phyloP scores from a whole-genome alignment of 2,329 filamentous ascomycete genomes.

The Diaporthe sp. region DNA sequence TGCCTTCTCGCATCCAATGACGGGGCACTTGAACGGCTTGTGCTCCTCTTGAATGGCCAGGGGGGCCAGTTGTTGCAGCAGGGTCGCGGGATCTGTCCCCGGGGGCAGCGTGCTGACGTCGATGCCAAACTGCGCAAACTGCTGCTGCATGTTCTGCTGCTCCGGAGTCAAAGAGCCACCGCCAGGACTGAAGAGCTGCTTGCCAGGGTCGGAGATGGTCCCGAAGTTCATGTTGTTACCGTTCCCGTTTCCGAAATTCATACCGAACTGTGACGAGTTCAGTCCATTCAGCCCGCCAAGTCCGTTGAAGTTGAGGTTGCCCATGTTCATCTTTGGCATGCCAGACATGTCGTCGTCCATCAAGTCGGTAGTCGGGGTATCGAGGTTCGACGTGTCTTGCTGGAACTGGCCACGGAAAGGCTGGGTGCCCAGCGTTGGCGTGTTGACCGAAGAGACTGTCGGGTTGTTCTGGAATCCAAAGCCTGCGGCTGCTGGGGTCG shows the following conservation, averaged over 20 bases:
- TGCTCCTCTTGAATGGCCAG: slow-evolving; percentile 86
- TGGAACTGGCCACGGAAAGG: slow-evolving; percentile 71
- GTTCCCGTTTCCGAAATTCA: slow-evolving; percentile 64
- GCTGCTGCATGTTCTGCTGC: slow-evolving; percentile 74
- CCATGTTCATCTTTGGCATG: slow-evolving; percentile 68
- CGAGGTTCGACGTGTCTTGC: slow-evolving; percentile 47
- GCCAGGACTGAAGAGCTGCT: slow-evolving; percentile 89
- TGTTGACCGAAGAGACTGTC: slow-evolving; percentile 97
- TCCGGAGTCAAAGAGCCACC: slow-evolving; percentile 74
- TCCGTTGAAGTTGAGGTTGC: slow-evolving; percentile 66
- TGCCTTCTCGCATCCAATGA: slow-evolving; percentile 98
- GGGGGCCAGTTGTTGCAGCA: slow-evolving; percentile 70
- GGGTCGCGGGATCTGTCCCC: slow-evolving; percentile 76
- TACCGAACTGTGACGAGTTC: slow-evolving; percentile 59
- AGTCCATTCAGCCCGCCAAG: slow-evolving; percentile 51
- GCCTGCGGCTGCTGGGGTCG: slow-evolving; percentile 82
- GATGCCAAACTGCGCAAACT: slow-evolving; percentile 79
- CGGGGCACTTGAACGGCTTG: slow-evolving; percentile 97
- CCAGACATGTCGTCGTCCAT: slow-evolving; percentile 80
- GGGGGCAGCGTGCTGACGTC: slow-evolving; percentile 81
- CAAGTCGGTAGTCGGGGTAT: slow-evolving; percentile 73
- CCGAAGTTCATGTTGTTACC: slow-evolving; percentile 63
- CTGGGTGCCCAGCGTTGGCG: slow-evolving; percentile 87
- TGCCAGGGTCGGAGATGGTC: slow-evolving; percentile 91
- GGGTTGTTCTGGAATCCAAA: slow-evolving; percentile 92